A percentile compares a stretch with the other conserved stretches of the same genome.
These are phyloP conservation scores for Mimosa pudica DNA, from an alignment of 306 rosid species.

Conservation along the genomic window DNA sequence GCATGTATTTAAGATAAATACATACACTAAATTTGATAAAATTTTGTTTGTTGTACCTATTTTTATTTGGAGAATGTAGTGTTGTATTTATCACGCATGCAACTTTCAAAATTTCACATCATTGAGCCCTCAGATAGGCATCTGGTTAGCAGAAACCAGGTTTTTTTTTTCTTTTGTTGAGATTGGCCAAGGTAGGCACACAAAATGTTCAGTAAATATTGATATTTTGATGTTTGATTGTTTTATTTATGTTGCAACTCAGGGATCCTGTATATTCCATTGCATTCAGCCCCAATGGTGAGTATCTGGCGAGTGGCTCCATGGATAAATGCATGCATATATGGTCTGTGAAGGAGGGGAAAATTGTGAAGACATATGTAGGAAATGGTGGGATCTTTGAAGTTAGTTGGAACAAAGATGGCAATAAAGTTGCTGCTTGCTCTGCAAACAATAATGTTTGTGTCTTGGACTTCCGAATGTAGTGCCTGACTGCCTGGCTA, in stretches of 20 bases:
- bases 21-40: not conserved
- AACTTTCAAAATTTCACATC: not conserved
- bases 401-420: constrained; percentile 93
- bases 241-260: constrained; percentile 19
- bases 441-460: constrained; percentile 90
- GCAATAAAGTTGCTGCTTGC: constrained; percentile 91
- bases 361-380: constrained; percentile 74
- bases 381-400: constrained; percentile 98
- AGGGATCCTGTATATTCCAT: constrained; percentile 93
- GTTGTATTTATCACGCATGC: not conserved
- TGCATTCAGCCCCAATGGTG: constrained; percentile 93
- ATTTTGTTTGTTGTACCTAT: not conserved
- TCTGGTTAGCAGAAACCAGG: not conserved
- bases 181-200: not conserved
- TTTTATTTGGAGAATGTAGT: not conserved
- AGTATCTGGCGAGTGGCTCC: constrained; percentile 92
- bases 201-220: not conserved
- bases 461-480: constrained; percentile 65
- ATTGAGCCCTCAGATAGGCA: not conserved
- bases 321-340: constrained; percentile 79
- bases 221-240: constrained; percentile 19
- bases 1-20: not conserved
- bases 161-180: constrained; percentile 7
- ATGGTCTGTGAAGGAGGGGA: constrained; percentile 92
- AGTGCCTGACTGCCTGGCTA: not conserved